Percentiles rank a stretch among this genome's conserved stretches.
These are phyloP conservation scores for Salix koriyanagi DNA, from an alignment of 345 rosid species.

Conservation along the genomic window DNA sequence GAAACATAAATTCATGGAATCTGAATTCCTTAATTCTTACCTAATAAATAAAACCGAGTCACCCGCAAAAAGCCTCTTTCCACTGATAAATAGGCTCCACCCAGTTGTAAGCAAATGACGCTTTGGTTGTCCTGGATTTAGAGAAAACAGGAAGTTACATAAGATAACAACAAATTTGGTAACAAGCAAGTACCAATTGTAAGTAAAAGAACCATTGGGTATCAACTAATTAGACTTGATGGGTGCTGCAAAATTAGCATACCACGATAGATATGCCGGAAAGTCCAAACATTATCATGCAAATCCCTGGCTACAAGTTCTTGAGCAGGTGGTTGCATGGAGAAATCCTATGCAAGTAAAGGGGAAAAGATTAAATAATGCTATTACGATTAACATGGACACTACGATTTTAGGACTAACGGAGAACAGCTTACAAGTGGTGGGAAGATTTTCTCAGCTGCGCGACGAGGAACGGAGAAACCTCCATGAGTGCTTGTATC, in stretches of 20 bases:
- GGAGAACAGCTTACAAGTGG: slow-evolving; percentile 51
- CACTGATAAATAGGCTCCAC: slow-evolving; percentile 86
- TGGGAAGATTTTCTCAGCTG: slow-evolving; percentile 95
- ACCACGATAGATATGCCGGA: slow-evolving; percentile 96
- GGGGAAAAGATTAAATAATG: slow-evolving; percentile 7
- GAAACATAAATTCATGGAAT: slow-evolving; percentile 4
- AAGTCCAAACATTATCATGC: slow-evolving; percentile 80
- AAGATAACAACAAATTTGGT: not conserved
- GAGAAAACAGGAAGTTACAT: slow-evolving; percentile 14
- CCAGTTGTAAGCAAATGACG: slow-evolving; percentile 90
- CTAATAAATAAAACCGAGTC: slow-evolving; percentile 82
- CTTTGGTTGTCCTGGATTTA: slow-evolving; percentile 73
- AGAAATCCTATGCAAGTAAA: slow-evolving; percentile 58
- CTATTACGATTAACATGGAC: not conserved
- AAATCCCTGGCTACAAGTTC: slow-evolving; percentile 89
- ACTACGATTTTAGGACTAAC: not conserved
- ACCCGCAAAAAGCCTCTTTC: slow-evolving; percentile 77
- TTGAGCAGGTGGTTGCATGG: slow-evolving; percentile 93
- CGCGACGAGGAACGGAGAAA: slow-evolving; percentile 92
- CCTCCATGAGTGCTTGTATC: slow-evolving; percentile 99
- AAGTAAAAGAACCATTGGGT: not conserved
- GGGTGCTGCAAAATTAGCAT: slow-evolving; percentile 11
- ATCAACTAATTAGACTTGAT: not conserved
- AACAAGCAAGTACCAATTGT: slow-evolving; percentile 2
- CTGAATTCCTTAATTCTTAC: slow-evolving; percentile 28